Evolutionary conservation across 2,329 filamentous ascomycete species (phyloP).

Genomic region (Calonectria ilicicola): DNA sequence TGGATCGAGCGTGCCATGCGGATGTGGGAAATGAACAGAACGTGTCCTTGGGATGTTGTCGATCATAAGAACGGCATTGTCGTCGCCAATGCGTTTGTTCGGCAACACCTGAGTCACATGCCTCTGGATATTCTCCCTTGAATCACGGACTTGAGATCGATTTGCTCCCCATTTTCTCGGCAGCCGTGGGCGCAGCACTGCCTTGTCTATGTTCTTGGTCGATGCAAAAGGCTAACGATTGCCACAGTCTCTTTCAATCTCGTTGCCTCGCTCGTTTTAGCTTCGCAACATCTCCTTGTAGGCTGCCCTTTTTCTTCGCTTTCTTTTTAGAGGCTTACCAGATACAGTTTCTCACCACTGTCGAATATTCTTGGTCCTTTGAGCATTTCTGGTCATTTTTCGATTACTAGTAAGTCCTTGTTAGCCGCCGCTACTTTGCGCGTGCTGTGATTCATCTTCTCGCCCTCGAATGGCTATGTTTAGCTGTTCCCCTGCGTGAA

Average conservation of each 20-base stretch:
- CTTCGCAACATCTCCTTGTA: conserved; percentile 30
- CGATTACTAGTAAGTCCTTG: conserved; percentile 26
- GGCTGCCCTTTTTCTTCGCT: too few species aligned
- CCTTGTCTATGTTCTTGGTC: background rate
- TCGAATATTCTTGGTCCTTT: conserved; percentile 31
- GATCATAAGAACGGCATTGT: too few species aligned
- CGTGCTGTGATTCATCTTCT: background rate
- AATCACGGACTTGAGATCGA: background rate
- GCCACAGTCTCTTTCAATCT: conserved; percentile 21
- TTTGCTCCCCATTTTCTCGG: background rate
- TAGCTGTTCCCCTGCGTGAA: too few species aligned
- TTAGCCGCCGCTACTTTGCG: background rate
- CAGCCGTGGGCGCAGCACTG: background rate
- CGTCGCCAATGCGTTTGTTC: background rate
- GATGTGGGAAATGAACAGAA: background rate
- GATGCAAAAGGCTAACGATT: conserved; percentile 12
- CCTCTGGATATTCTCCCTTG: background rate
- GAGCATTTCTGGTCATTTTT: conserved; percentile 32
- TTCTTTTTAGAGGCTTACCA: background rate
- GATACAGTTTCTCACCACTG: conserved; percentile 25
- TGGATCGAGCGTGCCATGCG: background rate
- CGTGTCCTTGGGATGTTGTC: too few species aligned
- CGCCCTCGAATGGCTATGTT: too few species aligned
- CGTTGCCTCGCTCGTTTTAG: conserved; percentile 37
- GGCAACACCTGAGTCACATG: background rate